A percentile compares a stretch with the other conserved stretches of the same genome.
Conservation (phyloP, 192 early-diverging fungal genomes). For the Umbelopsis sp. region DNA sequence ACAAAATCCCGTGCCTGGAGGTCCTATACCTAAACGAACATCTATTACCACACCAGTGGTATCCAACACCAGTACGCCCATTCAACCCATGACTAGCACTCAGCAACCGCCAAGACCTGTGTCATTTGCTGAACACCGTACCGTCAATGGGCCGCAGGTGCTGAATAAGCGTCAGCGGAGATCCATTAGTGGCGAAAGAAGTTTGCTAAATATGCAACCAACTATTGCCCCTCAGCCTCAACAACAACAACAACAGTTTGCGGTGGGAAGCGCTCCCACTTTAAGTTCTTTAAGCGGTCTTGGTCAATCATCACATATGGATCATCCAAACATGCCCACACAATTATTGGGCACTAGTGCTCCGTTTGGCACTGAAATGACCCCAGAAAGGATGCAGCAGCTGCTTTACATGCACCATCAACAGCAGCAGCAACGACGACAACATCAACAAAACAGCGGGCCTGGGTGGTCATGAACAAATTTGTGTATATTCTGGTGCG, state of each 20-base stretch:
- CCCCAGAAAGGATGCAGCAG: constrained; percentile 12
- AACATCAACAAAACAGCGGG: constrained; percentile 17
- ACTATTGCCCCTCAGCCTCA: constrained; percentile 11
- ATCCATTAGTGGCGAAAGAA: constrained; percentile 11
- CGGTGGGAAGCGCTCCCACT: background rate
- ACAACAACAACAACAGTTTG: background rate
- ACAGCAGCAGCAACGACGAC: constrained; percentile 5
- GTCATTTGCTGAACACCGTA: constrained; percentile 18
- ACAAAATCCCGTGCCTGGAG: constrained; percentile 16
- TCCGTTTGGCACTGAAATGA: constrained; percentile 15
- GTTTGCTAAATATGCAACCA: constrained; percentile 12
- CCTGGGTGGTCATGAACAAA: constrained; percentile 6
- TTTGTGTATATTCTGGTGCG: constrained; percentile 4
- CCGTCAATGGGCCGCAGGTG: constrained; percentile 20
- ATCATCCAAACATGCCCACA: background rate
- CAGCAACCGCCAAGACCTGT: constrained; percentile 12
- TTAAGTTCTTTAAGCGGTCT: background rate
- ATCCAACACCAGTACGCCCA: background rate
- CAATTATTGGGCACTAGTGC: background rate
- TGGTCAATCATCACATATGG: background rate
- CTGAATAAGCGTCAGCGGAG: constrained; percentile 27
- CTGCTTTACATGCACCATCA: constrained; percentile 17
- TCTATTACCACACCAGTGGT: background rate
- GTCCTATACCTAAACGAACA: constrained; percentile 11
- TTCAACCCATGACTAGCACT: background rate